A percentile compares a stretch with the other conserved stretches of the same genome.
These are phyloP conservation scores for Emmonsia crescens DNA, from an alignment of 2,329 filamentous ascomycete genomes.

Conservation along the genomic window DNA sequence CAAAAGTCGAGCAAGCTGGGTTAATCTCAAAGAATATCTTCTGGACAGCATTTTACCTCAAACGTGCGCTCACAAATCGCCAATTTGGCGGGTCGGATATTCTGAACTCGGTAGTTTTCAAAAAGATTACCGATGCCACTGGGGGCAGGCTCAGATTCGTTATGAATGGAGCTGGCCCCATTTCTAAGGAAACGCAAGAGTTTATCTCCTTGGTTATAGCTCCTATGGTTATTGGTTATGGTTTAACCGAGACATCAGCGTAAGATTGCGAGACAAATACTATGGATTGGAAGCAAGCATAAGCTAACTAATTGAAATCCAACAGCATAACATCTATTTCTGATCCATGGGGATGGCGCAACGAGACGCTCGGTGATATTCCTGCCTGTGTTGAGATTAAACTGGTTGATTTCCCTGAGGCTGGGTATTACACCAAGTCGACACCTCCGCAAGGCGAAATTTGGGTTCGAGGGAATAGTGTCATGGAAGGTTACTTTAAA, in stretches of 20 bases:
- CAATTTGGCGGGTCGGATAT: slow-evolving; percentile 47
- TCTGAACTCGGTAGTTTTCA: slow-evolving; percentile 79
- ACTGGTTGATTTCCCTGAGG: slow-evolving; percentile 78
- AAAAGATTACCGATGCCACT: slow-evolving; percentile 78
- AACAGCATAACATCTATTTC: slow-evolving; percentile 34
- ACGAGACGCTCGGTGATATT: slow-evolving; percentile 64
- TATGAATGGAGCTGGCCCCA: slow-evolving; percentile 87
- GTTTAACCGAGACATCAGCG: slow-evolving; percentile 82
- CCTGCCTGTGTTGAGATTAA: slow-evolving; percentile 75
- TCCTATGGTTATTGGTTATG: slow-evolving; percentile 90
- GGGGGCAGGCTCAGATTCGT: slow-evolving; percentile 79
- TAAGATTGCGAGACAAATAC: slow-evolving; percentile 26
- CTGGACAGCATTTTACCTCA: slow-evolving; percentile 53
- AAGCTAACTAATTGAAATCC: neutral
- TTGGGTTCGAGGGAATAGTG: slow-evolving; percentile 67
- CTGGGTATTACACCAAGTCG: slow-evolving; percentile 69
- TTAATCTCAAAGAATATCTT: slow-evolving; percentile 65
- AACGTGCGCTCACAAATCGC: slow-evolving; percentile 46
- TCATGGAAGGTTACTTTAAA: slow-evolving; percentile 70
- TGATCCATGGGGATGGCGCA: slow-evolving; percentile 75
- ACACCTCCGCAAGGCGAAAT: slow-evolving; percentile 84
- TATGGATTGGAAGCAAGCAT: neutral
- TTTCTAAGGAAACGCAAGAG: slow-evolving; percentile 73
- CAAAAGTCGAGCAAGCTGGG: slow-evolving; percentile 61
- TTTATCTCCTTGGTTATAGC: slow-evolving; percentile 88